These are phyloP conservation scores for Inga leiocalycina DNA, from an alignment of 306 rosid species.

Conservation along the genomic window DNA sequence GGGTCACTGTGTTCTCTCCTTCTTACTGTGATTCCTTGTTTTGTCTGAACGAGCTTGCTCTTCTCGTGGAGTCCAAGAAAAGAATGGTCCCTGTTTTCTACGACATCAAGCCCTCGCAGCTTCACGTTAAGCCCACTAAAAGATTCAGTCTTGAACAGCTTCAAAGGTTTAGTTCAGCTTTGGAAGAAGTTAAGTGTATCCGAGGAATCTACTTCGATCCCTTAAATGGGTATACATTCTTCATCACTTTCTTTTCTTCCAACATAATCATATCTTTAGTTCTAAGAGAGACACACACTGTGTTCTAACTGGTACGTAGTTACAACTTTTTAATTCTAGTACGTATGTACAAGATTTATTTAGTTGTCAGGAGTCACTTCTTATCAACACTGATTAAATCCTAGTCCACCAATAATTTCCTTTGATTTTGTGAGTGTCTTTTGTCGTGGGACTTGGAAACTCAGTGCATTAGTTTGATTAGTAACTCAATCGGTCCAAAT, in stretches of 20 bases:
- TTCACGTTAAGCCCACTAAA: constrained; percentile 40
- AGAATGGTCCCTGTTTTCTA: constrained; percentile 59
- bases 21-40: constrained; percentile 54
- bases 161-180: constrained; percentile 40
- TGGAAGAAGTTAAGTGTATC: constrained; percentile 61
- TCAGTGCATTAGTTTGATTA: background rate
- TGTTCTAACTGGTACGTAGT: too few species aligned
- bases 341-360: background rate
- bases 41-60: constrained; percentile 62
- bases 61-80: constrained; percentile 49
- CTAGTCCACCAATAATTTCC: background rate
- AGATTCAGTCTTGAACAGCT: constrained; percentile 30
- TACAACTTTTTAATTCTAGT: too few species aligned
- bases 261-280: background rate
- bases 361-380: background rate
- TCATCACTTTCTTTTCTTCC: background rate
- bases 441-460: too few species aligned
- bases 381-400: too few species aligned
- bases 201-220: constrained; percentile 59
- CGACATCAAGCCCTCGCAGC: constrained; percentile 62
- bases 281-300: too few species aligned
- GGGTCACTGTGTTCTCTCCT: constrained; percentile 60
- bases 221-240: constrained; percentile 36
- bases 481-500: background rate
- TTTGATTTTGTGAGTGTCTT: background rate